Evolutionary conservation across 768 basidiomycete genomes (phyloP), one percentile per base, ranked within the genome.

Genomic region (Tulasnella sp.): DNA sequence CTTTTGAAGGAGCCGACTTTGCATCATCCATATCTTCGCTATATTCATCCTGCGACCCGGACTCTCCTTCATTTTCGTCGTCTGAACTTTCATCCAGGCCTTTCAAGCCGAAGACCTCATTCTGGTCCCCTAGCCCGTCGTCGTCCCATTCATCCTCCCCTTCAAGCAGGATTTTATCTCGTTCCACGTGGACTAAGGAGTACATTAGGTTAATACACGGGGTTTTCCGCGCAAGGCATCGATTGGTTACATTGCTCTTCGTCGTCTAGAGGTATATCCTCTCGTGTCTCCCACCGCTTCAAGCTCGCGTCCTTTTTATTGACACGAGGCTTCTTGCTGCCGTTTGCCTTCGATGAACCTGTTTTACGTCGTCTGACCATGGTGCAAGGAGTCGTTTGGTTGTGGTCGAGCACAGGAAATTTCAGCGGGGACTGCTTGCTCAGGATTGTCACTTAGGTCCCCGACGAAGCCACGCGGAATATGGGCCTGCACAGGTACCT

Each of bases 101-200:
- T 67, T 86, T 84, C 74, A 92, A 78, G 8, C 86, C 86, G 76
- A 95, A 90, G n/a, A 95, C 90, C 78, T 95, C 91, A 32, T 94
- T 90, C 41, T 90, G 90, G 16, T 88, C 87, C 17, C 82, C 86
- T 32, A 81, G 82, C 34, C 87, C 86, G 14, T 87, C 86, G 17
- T 81, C 83, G 26, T 78, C 82, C 52, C 78, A 76, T 36, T 66
- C 68, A 37, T 81, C 78, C 39, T 86, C 84, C n/a, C 85, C 88
- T 42, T 92, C 88, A 5, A 97, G 82, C 5, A 91, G 82, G 73
- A 96, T 90, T 77, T 86, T 86, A 77, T 97, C 94, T 69, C 86
- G 85, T 35, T 87, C 86, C 0, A 83, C 81, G 78, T 92, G 90
- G 77, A 93, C 92, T 94, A 75, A 3, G 44, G 44, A 12, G 68